phyloP scores from a whole-genome alignment of 2,329 filamentous ascomycete genomes.

The Trichoderma breve region DNA sequence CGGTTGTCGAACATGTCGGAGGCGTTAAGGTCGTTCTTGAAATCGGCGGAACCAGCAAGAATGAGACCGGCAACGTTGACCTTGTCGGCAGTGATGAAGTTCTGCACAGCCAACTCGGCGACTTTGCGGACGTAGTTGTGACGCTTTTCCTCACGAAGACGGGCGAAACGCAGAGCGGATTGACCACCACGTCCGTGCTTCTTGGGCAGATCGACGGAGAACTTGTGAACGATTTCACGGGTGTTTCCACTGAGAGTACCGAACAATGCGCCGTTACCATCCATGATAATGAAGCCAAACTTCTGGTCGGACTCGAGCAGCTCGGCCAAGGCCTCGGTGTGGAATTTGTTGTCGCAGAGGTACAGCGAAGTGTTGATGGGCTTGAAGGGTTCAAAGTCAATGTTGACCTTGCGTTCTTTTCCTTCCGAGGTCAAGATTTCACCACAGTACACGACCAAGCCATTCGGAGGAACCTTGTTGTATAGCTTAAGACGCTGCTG shows the following conservation, averaged over 20 bases:
- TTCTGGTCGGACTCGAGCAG: conserved; percentile 98
- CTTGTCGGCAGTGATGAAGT: conserved; percentile 98
- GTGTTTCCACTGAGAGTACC: conserved; percentile 97
- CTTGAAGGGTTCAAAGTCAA: conserved; percentile 99
- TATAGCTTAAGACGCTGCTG: conserved; percentile 99
- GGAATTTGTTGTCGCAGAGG: conserved; percentile 99
- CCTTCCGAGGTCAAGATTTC: conserved; percentile 99
- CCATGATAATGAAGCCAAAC: conserved; percentile 99
- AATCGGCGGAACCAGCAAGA: conserved; percentile 94
- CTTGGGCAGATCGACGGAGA: conserved; percentile 97
- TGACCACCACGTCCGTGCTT: conserved; percentile 99
- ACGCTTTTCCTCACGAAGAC: conserved; percentile 98
- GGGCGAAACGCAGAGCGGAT: conserved; percentile 97
- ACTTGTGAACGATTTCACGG: conserved; percentile 94
- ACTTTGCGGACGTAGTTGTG: conserved; percentile 99
- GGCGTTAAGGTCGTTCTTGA: conserved; percentile 98
- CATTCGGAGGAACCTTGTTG: conserved; percentile 97
- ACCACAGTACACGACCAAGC: conserved; percentile 97
- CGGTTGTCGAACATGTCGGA: conserved; percentile 96
- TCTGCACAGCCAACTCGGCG: conserved; percentile 94
- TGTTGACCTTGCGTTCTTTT: conserved; percentile 99
- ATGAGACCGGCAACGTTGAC: conserved; percentile 96
- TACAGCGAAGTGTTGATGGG: conserved; percentile 99
- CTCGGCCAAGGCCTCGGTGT: conserved; percentile 95
- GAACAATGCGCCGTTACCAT: conserved; percentile 96